These are phyloP conservation scores for Cercospora sp. DNA, from an alignment of 2,329 filamentous ascomycete species.

Conservation along the genomic window DNA sequence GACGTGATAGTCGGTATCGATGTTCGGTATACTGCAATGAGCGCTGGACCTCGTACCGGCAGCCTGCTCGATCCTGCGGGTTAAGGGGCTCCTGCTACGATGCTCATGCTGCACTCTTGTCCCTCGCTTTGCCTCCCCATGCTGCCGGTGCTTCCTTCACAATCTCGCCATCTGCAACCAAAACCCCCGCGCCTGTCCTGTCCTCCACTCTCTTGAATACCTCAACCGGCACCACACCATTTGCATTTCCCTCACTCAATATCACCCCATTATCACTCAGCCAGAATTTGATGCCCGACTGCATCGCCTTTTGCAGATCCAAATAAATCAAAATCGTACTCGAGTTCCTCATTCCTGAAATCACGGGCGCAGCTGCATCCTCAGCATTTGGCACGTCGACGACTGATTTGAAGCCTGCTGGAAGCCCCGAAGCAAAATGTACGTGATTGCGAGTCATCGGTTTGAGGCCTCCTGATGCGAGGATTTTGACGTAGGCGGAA, in stretches of 20 bases:
- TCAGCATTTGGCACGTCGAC: conserved; percentile 23
- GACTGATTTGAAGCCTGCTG: conserved; percentile 49
- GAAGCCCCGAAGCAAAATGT: conserved; percentile 79
- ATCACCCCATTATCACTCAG: conserved; percentile 52
- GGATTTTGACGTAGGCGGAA: conserved; percentile 72
- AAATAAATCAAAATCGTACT: conserved; percentile 72
- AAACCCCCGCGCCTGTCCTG: conserved; percentile 58
- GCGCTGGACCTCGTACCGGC: neutral
- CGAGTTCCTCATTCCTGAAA: conserved; percentile 51
- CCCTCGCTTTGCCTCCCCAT: conserved; percentile 42
- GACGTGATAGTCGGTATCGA: neutral
- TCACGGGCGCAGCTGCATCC: conserved; percentile 59
- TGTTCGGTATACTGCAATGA: neutral
- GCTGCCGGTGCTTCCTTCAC: conserved; percentile 65
- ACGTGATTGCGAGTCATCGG: conserved; percentile 85
- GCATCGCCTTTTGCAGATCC: conserved; percentile 75
- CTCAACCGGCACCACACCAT: conserved; percentile 63
- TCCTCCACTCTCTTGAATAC: conserved; percentile 74
- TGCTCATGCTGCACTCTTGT: neutral
- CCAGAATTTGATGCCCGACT: conserved; percentile 67
- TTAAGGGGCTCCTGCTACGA: neutral
- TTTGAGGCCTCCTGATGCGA: conserved; percentile 73
- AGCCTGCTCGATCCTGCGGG: neutral
- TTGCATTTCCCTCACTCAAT: conserved; percentile 51
- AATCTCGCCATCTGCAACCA: conserved; percentile 71